Evolutionary conservation across 2,329 filamentous ascomycete species (phyloP), one percentile per base, ranked within the genome.

Genomic region (Hypoxylon sp.): DNA sequence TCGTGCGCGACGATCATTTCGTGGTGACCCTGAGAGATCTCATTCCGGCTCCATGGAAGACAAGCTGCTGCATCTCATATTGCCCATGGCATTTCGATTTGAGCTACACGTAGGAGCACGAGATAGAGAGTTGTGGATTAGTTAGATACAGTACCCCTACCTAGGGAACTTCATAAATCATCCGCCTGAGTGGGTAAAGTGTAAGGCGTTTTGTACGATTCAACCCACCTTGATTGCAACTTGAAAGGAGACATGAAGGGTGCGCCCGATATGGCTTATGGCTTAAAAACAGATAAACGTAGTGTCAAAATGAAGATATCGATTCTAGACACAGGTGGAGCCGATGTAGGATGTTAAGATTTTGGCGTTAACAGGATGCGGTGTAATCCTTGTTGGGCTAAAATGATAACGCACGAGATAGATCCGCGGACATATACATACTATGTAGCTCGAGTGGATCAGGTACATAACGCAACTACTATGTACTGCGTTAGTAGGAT

Each of bases 161-260:
- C 6, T 26, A 26, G n/a, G n/a, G n/a, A 55, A 48, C 22, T 28
- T 50, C 7, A 32, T 6, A 4, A 24, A 58, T 24, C 16, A 28
- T 33, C 16, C 12, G n/a, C 30, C 18, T 22, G 44, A 26, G 24
- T 26, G 49, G 60, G 55, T 70, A 65, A 62, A 70, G 65, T 57
- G 60, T 50, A 22, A 58, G 24, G 28, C 20, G 16, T 42, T 30
- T 12, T 11, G 11, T 12, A 33, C 12, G 12, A 33, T 11, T 33
- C 30, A 33, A n/a, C 14, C 9, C 30, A 33, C 14, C 30, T 12
- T 3, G 12, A 33, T 33, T 12, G 30, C 30, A 12, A 26, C 24
- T 26, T 33, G 30, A 33, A 33, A 12, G 30, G 14, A 33, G 30
- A 33, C 14, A 33, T 12, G 24, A 14, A n/a, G n/a, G 11, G 8